These are phyloP conservation scores for Fusarium praegraminearum DNA, from an alignment of 2,329 filamentous ascomycete genomes.

Conservation along the genomic window DNA sequence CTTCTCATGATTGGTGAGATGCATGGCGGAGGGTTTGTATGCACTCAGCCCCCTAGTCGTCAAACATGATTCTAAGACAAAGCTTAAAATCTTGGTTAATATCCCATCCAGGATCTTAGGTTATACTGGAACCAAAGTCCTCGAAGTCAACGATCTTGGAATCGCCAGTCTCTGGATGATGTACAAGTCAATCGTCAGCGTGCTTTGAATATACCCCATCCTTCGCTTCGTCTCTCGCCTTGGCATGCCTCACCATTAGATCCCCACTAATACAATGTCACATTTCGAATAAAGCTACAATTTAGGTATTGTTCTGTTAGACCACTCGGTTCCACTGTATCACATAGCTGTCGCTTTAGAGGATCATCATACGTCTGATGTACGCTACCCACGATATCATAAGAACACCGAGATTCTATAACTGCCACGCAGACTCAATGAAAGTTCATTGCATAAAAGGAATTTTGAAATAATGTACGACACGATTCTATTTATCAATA, in stretches of 20 bases:
- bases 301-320: rapidly evolving
- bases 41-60: background rate
- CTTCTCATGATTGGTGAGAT: background rate
- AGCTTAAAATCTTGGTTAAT: background rate
- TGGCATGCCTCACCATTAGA: background rate
- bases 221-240: background rate
- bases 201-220: background rate
- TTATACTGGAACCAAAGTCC: background rate
- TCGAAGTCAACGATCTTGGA: background rate
- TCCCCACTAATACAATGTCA: background rate
- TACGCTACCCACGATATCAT: background rate
- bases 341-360: background rate
- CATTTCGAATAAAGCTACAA: background rate
- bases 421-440: background rate
- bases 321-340: rapidly evolving
- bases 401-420: background rate
- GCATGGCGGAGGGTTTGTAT: background rate
- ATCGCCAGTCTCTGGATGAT: background rate
- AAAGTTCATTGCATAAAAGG: too few species aligned
- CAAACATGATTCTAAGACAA: background rate
- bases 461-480: too few species aligned
- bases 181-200: background rate
- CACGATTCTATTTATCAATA: background rate
- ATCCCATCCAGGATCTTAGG: background rate
- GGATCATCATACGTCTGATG: background rate